These are phyloP conservation scores for Colletotrichum eleusines DNA, from an alignment of 2,329 filamentous ascomycete species.

Conservation along the genomic window DNA sequence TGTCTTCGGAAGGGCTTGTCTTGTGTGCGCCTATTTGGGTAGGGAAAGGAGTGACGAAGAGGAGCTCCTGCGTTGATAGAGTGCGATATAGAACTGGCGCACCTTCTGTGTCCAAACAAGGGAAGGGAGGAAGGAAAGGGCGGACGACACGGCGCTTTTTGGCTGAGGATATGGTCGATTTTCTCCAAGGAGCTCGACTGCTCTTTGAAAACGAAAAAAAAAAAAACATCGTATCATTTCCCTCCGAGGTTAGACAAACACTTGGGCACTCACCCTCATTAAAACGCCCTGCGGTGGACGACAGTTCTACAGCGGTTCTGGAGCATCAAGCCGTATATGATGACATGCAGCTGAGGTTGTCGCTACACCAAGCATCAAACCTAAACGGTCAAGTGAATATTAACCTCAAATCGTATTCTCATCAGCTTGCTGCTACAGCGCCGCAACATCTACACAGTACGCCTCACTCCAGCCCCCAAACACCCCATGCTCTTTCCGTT, in stretches of 20 bases:
- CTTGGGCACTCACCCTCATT: not conserved
- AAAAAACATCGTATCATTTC: not conserved
- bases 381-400: not conserved
- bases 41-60: not conserved
- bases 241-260: not conserved
- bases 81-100: not conserved
- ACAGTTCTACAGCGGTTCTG: not conserved
- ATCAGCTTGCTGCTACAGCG: conserved; percentile 20
- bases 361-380: not conserved
- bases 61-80: too few species aligned
- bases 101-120: not conserved
- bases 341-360: not conserved
- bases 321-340: not conserved
- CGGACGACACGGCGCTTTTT: not conserved
- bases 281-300: not conserved
- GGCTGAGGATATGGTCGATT: not conserved
- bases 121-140: not conserved
- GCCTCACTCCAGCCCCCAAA: not conserved
- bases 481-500: not conserved
- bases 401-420: conserved; percentile 2
- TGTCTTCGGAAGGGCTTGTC: not conserved
- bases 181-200: not conserved
- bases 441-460: conserved; percentile 4
- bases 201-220: not conserved
- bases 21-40: too few species aligned